Base-by-base conservation (phyloP, 306 rosid species). In the Begonia peltatifolia region DNA sequence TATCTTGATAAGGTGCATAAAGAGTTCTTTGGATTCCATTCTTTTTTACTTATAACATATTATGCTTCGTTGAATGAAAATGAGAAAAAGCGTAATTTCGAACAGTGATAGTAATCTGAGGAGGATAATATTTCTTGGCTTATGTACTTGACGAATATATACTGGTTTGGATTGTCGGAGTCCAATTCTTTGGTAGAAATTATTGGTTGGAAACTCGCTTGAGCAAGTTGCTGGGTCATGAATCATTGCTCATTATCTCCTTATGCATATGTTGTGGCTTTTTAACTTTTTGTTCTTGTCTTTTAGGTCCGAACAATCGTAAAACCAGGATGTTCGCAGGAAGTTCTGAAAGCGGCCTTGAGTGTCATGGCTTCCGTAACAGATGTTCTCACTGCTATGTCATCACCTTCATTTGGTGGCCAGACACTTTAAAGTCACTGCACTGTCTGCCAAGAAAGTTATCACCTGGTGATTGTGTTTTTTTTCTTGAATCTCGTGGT, bases 311-410 rank as follows among this genome's bases (percentile, higher is more conserved):
- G 95, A 64, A 81, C 86, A 47, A 81, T 90, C 16, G 99, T 90
- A 15, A 90, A 90, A 79, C 99, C 99, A 35, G 99, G 99, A 35
- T 90, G 99, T 63, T 79, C 99, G 16, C 99, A 83, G 62, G 99
- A 90, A 42, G 88, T 90, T 63, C 70, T 92, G 67, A 92, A 86
- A 75, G 92, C 94, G 4, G 99, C 99, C 13, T 64, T 86, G 61
- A 92, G 96, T 6, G 71, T 83, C 16, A 92, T 92, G 99, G 79
- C 71, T 0, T 83, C 94, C 1, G 88, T 92, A 14, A 78, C 99
- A 0, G 99, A 92, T 38, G 94, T 92, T 49, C 86, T 92, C 6
- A 50, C 94, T 0, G 78, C 74, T 0, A 86, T 92, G 94, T 68
- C 99, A 13, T 55, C 87, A 6, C 14, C 79, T 54, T 58, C 52